Base-by-base conservation (phyloP, 768 basidiomycete species). In the Coprinopsis sp. region DNA sequence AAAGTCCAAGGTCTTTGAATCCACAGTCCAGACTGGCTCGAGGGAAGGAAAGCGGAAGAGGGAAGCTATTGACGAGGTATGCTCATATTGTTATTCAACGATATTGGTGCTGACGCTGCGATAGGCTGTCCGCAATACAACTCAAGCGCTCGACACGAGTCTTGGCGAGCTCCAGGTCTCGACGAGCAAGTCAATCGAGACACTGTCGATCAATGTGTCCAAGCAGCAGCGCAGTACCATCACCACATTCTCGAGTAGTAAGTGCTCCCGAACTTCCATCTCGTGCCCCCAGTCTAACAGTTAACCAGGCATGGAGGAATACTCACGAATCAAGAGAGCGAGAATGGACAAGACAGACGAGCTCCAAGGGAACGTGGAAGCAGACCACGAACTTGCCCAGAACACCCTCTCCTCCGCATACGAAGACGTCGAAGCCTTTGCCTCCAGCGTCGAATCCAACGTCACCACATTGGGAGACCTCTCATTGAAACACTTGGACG, bases 251-350 rank as follows among this genome's bases (percentile, higher is more conserved):
- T 42, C 40, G 10, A n/a, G 5, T 5, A 42, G 40, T 42, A 29
- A 28, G 40, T 42, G 14, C n/a, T 22, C 25, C 8, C 34, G 19
- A 11, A 10, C 22, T 30, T 42, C 24, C 28, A 30, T 6, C 18
- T 30, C 30, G 6, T 12, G 14, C 22, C n/a, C n/a, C n/a, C 5
- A 4, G n/a, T 28, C 27, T 5, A 18, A 28, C 6, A 28, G 22
- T 16, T 42, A 1, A 14, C 3, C 51, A 82, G 86, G 79, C 25
- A 73, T 87, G 51, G 79, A 87, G 50, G 72, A 78, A 50, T 67
- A 84, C 55, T 64, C 67, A 33, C 71, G 77, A 44, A 74, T 79
- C 13, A 91, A 91, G 58, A 76, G 82, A 38, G 81, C 81, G 30
- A 77, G 88, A 33, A 56, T 82, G 2, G 85, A 87, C 42, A 71